phyloP scores from a whole-genome alignment of 192 early-diverging fungal species.

The Podila horticola region DNA sequence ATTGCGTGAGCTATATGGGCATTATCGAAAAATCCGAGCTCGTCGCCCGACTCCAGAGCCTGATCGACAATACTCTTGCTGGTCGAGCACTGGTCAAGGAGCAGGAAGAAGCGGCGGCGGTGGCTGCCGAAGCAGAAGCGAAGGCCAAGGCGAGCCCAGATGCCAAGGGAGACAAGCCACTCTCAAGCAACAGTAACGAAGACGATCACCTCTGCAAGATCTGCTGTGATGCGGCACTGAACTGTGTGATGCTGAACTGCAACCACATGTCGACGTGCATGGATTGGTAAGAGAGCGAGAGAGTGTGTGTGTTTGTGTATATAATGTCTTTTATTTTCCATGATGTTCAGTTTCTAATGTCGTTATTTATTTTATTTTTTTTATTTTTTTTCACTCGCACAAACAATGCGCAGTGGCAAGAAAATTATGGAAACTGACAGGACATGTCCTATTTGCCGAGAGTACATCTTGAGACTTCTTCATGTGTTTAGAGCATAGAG shows the following conservation, averaged over 20 bases:
- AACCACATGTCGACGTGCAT: conserved; percentile 86
- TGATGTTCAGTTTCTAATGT: neutral
- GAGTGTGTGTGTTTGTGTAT: too few species aligned
- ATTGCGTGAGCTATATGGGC: conserved; percentile 71
- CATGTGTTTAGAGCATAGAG: conserved; percentile 72
- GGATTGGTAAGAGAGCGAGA: conserved; percentile 62
- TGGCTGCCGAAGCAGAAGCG: neutral
- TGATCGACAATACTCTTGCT: conserved; percentile 62
- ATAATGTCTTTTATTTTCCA: neutral
- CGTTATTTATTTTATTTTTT: too few species aligned
- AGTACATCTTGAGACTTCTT: conserved; percentile 69
- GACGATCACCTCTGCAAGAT: conserved; percentile 82
- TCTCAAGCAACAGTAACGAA: neutral
- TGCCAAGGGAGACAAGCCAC: neutral
- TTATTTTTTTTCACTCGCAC: neutral
- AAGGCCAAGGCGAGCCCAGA: neutral
- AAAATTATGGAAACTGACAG: conserved; percentile 54
- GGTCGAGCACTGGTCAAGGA: conserved; percentile 52
- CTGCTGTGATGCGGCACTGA: conserved; percentile 80
- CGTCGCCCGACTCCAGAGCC: conserved; percentile 63
- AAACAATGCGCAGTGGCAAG: conserved; percentile 34
- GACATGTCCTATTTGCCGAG: conserved; percentile 85
- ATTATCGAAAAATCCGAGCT: conserved; percentile 83
- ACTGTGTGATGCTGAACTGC: conserved; percentile 87
- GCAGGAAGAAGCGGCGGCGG: neutral